Evolutionary conservation across 768 basidiomycete species (phyloP).

Genomic region (Lyophyllum semitale): DNA sequence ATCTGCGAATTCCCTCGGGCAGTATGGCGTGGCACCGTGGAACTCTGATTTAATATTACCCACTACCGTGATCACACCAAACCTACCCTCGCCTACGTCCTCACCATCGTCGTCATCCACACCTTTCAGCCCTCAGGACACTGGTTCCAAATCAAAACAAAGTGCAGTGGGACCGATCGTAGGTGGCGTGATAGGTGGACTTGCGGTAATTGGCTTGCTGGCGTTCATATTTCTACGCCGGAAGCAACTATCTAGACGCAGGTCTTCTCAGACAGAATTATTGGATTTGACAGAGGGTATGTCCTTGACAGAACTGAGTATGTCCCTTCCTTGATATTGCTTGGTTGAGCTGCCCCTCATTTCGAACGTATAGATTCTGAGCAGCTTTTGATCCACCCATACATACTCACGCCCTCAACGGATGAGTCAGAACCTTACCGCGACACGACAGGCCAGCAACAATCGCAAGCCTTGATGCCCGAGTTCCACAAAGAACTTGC

Average conservation of each 20-base stretch:
- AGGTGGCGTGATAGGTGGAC: background rate
- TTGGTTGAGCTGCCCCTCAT: no score
- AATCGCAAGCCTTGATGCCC: no score
- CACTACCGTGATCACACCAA: background rate
- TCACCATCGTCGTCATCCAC: background rate
- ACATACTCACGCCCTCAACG: background rate
- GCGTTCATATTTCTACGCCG: background rate
- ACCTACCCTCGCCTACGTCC: background rate
- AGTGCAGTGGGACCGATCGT: background rate
- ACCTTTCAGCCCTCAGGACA: background rate
- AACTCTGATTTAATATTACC: background rate
- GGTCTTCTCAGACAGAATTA: background rate
- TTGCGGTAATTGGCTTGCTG: background rate
- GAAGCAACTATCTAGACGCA: background rate
- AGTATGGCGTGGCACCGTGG: slow-evolving; percentile 26
- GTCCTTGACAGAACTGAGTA: background rate
- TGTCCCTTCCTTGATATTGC: background rate
- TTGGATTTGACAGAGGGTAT: no score
- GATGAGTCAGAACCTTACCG: background rate
- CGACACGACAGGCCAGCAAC: background rate
- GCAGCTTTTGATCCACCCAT: background rate
- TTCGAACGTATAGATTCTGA: no score
- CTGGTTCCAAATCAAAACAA: background rate
- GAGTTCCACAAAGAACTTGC: no score
- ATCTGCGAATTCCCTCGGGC: slow-evolving; percentile 11